Percentiles rank a stretch among this genome's conserved stretches.
These are phyloP conservation scores for Cyclaneusma minus DNA, from an alignment of 2,329 filamentous ascomycete species.

Conservation along the genomic window DNA sequence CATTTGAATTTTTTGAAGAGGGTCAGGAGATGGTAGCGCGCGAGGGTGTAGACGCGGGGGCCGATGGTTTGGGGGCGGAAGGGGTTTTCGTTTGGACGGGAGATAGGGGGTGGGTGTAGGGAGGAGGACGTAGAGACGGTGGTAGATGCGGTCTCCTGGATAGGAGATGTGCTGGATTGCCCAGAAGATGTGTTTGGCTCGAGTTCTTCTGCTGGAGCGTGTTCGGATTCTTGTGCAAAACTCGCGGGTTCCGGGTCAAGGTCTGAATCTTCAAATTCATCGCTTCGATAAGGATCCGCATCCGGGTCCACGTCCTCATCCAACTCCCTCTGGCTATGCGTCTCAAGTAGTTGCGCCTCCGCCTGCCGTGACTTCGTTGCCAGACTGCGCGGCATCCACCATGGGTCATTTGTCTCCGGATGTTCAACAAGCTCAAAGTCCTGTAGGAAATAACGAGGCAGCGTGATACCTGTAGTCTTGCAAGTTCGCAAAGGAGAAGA, in stretches of 20 bases:
- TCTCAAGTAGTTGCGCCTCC: neutral
- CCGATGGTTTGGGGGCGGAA: slow-evolving; percentile 6
- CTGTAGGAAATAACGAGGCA: slow-evolving; percentile 50
- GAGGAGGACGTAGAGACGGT: slow-evolving; percentile 1
- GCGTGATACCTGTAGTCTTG: slow-evolving; percentile 24
- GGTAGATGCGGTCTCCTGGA: neutral
- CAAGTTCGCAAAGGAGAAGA: slow-evolving; percentile 44
- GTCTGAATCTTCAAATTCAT: neutral
- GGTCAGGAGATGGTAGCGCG: slow-evolving; percentile 18
- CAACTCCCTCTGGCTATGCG: slow-evolving; percentile 4
- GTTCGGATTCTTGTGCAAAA: neutral
- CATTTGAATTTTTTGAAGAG: slow-evolving; percentile 8
- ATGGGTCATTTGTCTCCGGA: slow-evolving; percentile 34
- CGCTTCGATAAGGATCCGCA: neutral
- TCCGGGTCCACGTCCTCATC: neutral
- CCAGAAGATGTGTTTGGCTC: neutral
- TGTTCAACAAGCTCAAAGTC: slow-evolving; percentile 40
- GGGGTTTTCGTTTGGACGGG: neutral
- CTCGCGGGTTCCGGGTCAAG: neutral
- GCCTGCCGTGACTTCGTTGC: too few species aligned
- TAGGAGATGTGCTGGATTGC: neutral
- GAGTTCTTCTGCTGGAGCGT: neutral
- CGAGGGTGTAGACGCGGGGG: slow-evolving; percentile 18
- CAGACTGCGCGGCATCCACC: slow-evolving; percentile 37
- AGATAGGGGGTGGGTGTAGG: slow-evolving; percentile 3